Evolutionary conservation across 495 filamentous ascomycete species (phyloP).

Genomic region (Penicillium goetzii): DNA sequence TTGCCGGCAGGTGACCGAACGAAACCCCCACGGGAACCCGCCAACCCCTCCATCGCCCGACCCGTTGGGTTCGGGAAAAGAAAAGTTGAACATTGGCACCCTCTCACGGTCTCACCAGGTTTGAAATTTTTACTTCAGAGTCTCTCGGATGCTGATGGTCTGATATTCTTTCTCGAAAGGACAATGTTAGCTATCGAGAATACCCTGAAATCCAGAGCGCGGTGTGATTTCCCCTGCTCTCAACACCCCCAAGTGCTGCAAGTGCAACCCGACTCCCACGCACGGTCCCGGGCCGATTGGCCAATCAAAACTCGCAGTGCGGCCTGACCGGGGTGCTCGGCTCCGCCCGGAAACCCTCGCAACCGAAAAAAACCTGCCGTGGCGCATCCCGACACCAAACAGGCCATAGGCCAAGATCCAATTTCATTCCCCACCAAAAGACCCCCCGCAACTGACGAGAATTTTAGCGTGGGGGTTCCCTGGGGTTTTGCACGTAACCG

Average conservation of each 20-base stretch:
- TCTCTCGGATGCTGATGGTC: not conserved
- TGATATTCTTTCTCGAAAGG: not conserved
- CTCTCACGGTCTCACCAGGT: not conserved
- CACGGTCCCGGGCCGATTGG: slow-evolving; percentile 3
- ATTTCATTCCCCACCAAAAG: slow-evolving; percentile 17
- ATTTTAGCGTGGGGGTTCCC: slow-evolving; percentile 27
- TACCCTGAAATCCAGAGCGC: not conserved
- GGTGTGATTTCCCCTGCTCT: not conserved
- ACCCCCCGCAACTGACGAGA: slow-evolving; percentile 23
- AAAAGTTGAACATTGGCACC: not conserved
- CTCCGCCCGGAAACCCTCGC: slow-evolving; percentile 7
- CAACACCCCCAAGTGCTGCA: not conserved
- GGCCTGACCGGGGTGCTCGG: not conserved
- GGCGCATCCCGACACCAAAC: not conserved
- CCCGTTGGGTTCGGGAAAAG: not conserved
- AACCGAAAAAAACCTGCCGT: slow-evolving; percentile 7
- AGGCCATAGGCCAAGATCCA: not conserved
- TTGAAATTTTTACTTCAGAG: not conserved
- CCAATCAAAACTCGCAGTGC: not conserved
- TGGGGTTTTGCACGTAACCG: slow-evolving; percentile 12
- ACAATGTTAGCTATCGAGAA: not conserved
- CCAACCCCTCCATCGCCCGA: not conserved
- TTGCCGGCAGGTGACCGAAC: slow-evolving; percentile 15
- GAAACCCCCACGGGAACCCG: slow-evolving; percentile 16
- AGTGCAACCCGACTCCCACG: slow-evolving; percentile 1